Evolutionary conservation across 306 rosid species (phyloP).

Genomic region (Prunus mongolica): DNA sequence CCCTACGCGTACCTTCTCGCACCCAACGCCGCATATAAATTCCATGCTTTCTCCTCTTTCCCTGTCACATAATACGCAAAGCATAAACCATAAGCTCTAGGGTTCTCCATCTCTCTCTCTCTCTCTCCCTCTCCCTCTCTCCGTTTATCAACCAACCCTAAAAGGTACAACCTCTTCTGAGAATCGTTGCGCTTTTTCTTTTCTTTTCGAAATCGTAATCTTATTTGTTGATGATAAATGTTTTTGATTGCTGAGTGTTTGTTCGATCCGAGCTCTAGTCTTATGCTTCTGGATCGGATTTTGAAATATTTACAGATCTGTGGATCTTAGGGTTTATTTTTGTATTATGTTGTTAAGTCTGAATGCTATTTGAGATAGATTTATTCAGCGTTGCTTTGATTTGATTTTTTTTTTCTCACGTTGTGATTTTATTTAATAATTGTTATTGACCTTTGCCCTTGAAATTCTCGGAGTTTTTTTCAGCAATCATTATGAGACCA

Average conservation of each 20-base stretch:
- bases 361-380: neutral
- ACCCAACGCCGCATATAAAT: conserved; percentile 21
- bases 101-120: neutral
- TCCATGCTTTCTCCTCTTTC: neutral
- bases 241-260: neutral
- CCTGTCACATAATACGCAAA: neutral
- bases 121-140: neutral
- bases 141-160: neutral
- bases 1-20: conserved; percentile 19
- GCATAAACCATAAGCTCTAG: neutral
- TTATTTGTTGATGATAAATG: neutral
- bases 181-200: neutral
- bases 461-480: neutral
- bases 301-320: conserved; percentile 15
- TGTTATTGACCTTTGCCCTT: neutral
- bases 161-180: neutral
- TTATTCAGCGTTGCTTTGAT: neutral
- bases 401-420: neutral
- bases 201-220: neutral
- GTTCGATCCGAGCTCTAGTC: neutral
- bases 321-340: neutral
- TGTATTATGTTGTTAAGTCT: neutral
- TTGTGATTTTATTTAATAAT: neutral
- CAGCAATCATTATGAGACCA: neutral
- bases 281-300: neutral